Conservation (phyloP, 2,329 filamentous ascomycete genomes). For the Hypoxylon sp. region DNA sequence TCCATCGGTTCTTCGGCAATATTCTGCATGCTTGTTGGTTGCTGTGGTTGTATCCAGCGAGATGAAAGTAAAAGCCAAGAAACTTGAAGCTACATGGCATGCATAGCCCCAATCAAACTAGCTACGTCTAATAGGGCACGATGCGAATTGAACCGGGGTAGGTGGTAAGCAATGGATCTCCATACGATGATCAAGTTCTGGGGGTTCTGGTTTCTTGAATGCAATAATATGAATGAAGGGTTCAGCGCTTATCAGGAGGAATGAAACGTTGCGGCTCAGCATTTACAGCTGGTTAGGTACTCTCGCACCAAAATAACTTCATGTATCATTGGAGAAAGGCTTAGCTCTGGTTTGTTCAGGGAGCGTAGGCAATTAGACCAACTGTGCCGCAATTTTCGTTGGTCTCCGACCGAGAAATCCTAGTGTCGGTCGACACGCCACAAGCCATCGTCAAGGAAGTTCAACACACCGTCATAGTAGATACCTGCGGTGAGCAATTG, state of each 20-base stretch:
- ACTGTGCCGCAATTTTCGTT: neutral
- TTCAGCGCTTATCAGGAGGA: neutral
- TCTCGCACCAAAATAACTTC: neutral
- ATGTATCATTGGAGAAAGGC: neutral
- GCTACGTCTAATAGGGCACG: slow-evolving; percentile 10
- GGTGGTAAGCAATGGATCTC: slow-evolving; percentile 2
- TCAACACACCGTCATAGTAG: no score
- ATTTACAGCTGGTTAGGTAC: slow-evolving; percentile 1
- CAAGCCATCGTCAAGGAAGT: no score
- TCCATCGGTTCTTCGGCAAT: slow-evolving; percentile 23
- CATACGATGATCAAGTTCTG: neutral
- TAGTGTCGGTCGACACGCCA: no score
- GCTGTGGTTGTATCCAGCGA: no score
- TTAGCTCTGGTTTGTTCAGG: no score
- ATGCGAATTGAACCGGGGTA: slow-evolving; percentile 3
- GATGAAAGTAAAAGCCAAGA: slow-evolving; percentile 15
- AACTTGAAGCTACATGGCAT: slow-evolving; percentile 5
- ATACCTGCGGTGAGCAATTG: no score
- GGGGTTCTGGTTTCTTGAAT: slow-evolving; percentile 1
- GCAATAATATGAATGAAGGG: neutral
- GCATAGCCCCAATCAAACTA: slow-evolving; percentile 12
- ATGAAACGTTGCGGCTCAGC: slow-evolving; percentile 26
- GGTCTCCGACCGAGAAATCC: no score
- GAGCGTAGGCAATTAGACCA: no score
- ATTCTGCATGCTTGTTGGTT: no score